Base-by-base conservation (phyloP, 2,329 filamentous ascomycete species). In the Aspergillus luchuensis region DNA sequence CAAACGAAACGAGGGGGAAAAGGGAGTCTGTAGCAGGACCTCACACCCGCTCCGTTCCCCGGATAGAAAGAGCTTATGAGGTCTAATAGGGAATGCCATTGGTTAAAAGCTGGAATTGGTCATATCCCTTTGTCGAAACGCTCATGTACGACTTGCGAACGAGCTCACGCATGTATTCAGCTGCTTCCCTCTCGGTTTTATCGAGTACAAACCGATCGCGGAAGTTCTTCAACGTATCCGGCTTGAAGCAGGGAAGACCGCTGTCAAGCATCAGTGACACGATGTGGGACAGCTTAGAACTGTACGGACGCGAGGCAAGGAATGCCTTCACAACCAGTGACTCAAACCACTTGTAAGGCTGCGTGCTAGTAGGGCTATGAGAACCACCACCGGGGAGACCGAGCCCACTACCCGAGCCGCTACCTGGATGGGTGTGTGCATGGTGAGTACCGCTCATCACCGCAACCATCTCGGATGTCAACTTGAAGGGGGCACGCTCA, bases 391-490 rank as follows among this genome's bases (percentile, higher is more conserved):
- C 71, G 0, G 74, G 68, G 11, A 73, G 56, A 45, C 68, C 69
- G 41, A 72, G 41, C 13, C 58, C 58, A 57, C 66, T 50, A 7
- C 68, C 65, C 2, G 69, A 70, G 30, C 66, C 67, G 30, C 69
- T 64, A 13, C 68, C 63, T 28, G 67, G 60, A 59, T 72, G 68
- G n/a, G 67, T 60, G 19, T 71, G 68, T 13, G 70, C 65, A 41
- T 71, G 64, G 33, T 72, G 71, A 39, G 84, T 88, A 61, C 93
- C 93, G 56, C 95, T 94, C 94, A 99, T 98, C 69, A 99, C 95
- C n/a, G 93, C 91, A 61, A 99, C 85, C 96, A 99, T 99, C 76
- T 99, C 95, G 7, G 88, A 86, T 0, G 95, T 99, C 57, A 99
- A 87, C 80, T 99, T 99, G 84, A 99, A 99, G 0, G 95, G 95